Evolutionary conservation across 805 yeast genomes (phyloP), one percentile per base, ranked within the genome.

Genomic region (Myxozyma geophila): DNA sequence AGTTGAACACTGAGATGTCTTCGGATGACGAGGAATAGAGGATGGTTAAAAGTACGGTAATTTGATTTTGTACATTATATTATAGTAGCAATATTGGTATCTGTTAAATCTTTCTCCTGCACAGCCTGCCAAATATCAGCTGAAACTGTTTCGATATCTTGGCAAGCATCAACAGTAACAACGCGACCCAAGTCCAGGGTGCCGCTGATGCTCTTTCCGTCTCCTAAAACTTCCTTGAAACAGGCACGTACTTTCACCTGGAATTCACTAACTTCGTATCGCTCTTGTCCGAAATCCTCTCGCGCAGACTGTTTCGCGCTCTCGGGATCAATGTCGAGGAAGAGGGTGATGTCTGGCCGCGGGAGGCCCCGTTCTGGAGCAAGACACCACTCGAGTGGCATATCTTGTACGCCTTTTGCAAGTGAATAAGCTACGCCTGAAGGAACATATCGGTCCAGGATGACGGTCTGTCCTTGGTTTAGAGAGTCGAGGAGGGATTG

Each of bases 401-500:
- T 74, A 0, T 87, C 89, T 6, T 64, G 66, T 2, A 52, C 61
- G 21, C 66, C 64, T 74, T 95, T 93, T 7, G 98, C 97, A 1
- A 89, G 80, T 0, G 97, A 87, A 73, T 93, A 95, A 6, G 97
- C 97, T 2, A 92, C 84, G 0, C 99, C 99, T 0, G 98, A 91
- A 72, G 90, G 93, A 3, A 89, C 88, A 72, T 93, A 95, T 67
- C 99, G 79, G 74, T 95, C 99, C 62, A 92, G 74, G 0, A 95
- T 80, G 0, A 95, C 82, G 58, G 81, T 80, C 12, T 72, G 73
- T 0, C 97, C 97, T 0, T 74, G 67, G 0, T 75, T 69, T 19
- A 92, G 74, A 12, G 78, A 72, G 0, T 72, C 60, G 10, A 76
- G 72, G 5, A 95, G 85, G 3, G 75, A 73, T 0, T 78, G 75